phyloP scores from a whole-genome alignment of 2,329 filamentous ascomycete genomes.

The Onygenales sp. region DNA sequence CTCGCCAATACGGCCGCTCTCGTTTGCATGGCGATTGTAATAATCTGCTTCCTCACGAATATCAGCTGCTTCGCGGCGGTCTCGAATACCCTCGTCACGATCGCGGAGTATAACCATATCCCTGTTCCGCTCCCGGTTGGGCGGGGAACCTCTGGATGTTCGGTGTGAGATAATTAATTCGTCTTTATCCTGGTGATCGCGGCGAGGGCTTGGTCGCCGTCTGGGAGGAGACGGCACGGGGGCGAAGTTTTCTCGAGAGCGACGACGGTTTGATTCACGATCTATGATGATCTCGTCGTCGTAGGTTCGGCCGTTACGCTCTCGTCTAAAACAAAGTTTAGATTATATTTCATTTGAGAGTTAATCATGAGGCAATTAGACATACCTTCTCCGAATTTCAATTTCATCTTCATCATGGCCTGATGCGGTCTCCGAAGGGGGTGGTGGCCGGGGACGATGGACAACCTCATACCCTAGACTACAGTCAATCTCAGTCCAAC shows the following conservation, averaged over 20 bases:
- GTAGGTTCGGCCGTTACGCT: slow-evolving; percentile 37
- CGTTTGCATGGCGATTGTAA: slow-evolving; percentile 58
- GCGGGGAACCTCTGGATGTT: slow-evolving; percentile 15
- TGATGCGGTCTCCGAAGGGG: slow-evolving; percentile 19
- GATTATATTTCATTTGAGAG: slow-evolving; percentile 25
- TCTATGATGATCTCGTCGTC: slow-evolving; percentile 56
- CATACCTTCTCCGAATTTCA: slow-evolving; percentile 45
- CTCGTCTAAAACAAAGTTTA: slow-evolving; percentile 25
- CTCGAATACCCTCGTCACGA: slow-evolving; percentile 5
- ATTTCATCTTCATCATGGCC: slow-evolving; percentile 42
- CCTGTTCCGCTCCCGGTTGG: slow-evolving; percentile 15
- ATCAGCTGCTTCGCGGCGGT: slow-evolving; percentile 31
- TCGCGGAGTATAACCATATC: slow-evolving; percentile 16
- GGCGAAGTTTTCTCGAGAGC: slow-evolving; percentile 35
- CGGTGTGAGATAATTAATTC: slow-evolving; percentile 14
- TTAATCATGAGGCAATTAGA: slow-evolving; percentile 9
- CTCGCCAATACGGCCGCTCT: slow-evolving; percentile 62
- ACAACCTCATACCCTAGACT: slow-evolving; percentile 16
- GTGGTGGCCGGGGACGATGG: slow-evolving; percentile 19
- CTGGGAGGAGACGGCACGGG: slow-evolving; percentile 34
- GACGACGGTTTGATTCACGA: slow-evolving; percentile 14
- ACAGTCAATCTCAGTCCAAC: not conserved
- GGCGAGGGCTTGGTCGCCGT: slow-evolving; percentile 13
- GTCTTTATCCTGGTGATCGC: slow-evolving; percentile 13
- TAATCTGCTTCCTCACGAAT: slow-evolving; percentile 48